Evolutionary conservation across 2,329 filamentous ascomycete species (phyloP), one percentile per base, ranked within the genome.

Genomic region (Stemphylium beticola): DNA sequence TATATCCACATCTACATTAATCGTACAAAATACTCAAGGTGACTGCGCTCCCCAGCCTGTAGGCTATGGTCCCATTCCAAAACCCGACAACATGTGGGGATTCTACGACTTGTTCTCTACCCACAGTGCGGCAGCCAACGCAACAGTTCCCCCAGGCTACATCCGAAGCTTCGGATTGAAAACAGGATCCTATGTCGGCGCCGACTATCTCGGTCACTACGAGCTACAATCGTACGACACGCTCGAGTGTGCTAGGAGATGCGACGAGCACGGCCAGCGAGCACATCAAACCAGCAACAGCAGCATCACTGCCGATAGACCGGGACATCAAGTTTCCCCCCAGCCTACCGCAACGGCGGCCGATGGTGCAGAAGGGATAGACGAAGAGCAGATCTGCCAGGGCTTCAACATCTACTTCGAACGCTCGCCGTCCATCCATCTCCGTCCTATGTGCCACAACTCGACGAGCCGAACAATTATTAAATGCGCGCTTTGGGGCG

Each of bases 361-460:
- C 2, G 9, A 17, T 4, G 8, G 2, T 14, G 9, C 17, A 3
- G 18, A 17, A 6, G 12, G 18, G 10, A 2, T 5, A 32, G 12
- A n/a, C 17, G 11, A 8, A 11, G 10, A 32, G 12, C 52, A 34
- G 11, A 4, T 12, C 8, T 55, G 52, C 31, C 15, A 33, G 10
- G 48, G 52, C n/a, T 52, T 55, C 42, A 55, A 55, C 32, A 31
- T 52, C 6, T 55, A 55, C 12, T 55, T 46, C 20, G 53, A 55
- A 31, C 53, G 53, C 31, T 41, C 53, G 3, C 53, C 53, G 0
- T 14, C 41, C 3, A 36, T 51, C 11, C 17, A 41, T 12, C 53
- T 55, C 5, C 42, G 48, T 1, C 37, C 42, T 0, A 12, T 33
- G 10, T 55, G 53, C 10, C 38, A 18, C 15, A 18, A 46, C 36